Conservation (phyloP, 1,284 basidiomycete genomes). For the Puccinia horiana region DNA sequence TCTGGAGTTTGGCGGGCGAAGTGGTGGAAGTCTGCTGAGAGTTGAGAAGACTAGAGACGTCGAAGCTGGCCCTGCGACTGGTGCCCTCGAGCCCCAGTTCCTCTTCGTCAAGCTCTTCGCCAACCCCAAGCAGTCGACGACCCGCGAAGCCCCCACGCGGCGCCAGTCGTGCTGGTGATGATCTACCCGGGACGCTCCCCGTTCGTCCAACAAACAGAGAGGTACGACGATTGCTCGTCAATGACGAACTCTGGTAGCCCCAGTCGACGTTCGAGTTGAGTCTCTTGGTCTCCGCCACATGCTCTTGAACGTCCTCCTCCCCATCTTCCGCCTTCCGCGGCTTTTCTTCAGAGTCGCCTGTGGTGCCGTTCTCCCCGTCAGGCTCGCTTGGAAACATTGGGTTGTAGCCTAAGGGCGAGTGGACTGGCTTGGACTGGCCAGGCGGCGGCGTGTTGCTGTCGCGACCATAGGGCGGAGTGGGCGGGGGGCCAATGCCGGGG, state of each 20-base stretch:
- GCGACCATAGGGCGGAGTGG: slow-evolving; percentile 53
- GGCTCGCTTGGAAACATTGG: slow-evolving; percentile 28
- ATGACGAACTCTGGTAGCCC: slow-evolving; percentile 9
- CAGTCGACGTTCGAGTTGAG: slow-evolving; percentile 39
- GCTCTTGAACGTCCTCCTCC: not conserved
- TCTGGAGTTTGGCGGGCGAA: not conserved
- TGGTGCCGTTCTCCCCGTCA: not conserved
- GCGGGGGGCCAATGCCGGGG: slow-evolving; percentile 57
- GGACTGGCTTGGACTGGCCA: not conserved
- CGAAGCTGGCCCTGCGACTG: slow-evolving; percentile 28
- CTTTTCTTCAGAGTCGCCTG: not conserved
- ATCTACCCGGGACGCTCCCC: too few species aligned
- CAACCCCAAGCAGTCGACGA: not conserved
- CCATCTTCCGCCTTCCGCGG: not conserved
- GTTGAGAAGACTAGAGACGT: slow-evolving; percentile 13
- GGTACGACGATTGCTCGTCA: not conserved
- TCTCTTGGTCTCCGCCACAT: not conserved
- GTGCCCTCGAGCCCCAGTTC: not conserved
- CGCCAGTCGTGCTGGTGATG: not conserved
- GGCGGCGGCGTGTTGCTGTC: not conserved
- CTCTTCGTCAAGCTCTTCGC: not conserved
- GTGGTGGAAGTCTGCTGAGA: not conserved
- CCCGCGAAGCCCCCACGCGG: not conserved
- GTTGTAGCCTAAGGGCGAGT: slow-evolving; percentile 23
- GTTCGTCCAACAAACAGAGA: not conserved